Conservation (phyloP, 176 grass and related monocot genomes). For the Typha latifolia region DNA sequence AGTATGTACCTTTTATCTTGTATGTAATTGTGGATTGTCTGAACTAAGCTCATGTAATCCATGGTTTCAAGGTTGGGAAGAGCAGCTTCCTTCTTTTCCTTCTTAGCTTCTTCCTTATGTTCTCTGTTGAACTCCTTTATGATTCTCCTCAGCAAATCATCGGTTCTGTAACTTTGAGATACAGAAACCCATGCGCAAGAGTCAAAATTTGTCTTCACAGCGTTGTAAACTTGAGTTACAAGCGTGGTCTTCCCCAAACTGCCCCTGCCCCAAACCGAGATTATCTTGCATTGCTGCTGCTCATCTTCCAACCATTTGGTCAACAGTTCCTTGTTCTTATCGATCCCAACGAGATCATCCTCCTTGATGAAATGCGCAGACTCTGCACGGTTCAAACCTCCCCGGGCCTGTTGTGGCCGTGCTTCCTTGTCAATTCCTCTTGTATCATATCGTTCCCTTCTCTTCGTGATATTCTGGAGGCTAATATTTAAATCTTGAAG, state of each 20-base stretch:
- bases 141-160: slow-evolving; percentile 16
- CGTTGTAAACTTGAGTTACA: slow-evolving; percentile 20
- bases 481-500: slow-evolving; percentile 9
- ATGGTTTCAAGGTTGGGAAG: not conserved
- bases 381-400: slow-evolving; percentile 4
- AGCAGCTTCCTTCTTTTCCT: not conserved
- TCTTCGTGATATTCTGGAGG: slow-evolving; percentile 15
- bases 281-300: slow-evolving; percentile 20
- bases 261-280: slow-evolving; percentile 22
- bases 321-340: slow-evolving; percentile 4
- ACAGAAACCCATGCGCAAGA: slow-evolving; percentile 27
- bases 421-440: slow-evolving; percentile 5
- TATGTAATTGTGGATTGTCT: slow-evolving; percentile 9
- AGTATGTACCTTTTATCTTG: slow-evolving; percentile 21
- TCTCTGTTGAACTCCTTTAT: slow-evolving; percentile 15
- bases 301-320: slow-evolving; percentile 18
- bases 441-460: slow-evolving; percentile 16
- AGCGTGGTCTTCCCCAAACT: slow-evolving; percentile 24
- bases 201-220: slow-evolving; percentile 20
- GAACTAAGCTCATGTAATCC: not conserved
- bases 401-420: not conserved
- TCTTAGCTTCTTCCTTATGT: not conserved
- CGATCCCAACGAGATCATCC: slow-evolving; percentile 23
- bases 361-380: slow-evolving; percentile 14
- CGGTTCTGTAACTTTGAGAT: slow-evolving; percentile 21